Conservation (phyloP, 371 early-diverging fungal species). For the Zopfochytrium polystomum region DNA sequence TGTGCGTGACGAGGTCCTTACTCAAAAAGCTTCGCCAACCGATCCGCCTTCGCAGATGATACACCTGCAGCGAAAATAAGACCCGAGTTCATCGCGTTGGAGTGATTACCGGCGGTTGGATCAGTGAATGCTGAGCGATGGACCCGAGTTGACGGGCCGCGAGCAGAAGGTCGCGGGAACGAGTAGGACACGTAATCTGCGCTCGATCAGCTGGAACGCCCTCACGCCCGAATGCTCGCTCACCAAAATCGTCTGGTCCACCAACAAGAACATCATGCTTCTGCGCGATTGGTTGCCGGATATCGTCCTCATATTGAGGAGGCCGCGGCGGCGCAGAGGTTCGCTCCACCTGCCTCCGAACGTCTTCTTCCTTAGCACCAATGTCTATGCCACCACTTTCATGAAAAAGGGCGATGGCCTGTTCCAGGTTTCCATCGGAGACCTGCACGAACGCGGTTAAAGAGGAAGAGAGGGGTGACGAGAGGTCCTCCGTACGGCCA, state of each 20-base stretch:
- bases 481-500: too few relatives aligned
- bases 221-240: background rate
- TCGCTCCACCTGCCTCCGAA: too few relatives aligned
- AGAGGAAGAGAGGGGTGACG: too few relatives aligned
- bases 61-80: too few relatives aligned
- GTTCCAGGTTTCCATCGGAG: conserved; percentile 52
- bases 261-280: conserved; percentile 3
- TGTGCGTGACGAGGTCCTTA: too few relatives aligned
- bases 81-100: too few relatives aligned
- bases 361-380: conserved; percentile 21
- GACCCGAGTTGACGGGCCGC: background rate
- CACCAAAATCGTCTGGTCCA: background rate
- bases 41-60: conserved; percentile 7
- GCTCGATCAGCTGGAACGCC: background rate
- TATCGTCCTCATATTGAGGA: conserved; percentile 1
- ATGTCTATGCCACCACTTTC: conserved; percentile 60
- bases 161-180: background rate
- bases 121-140: background rate
- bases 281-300: conserved; percentile 1
- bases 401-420: conserved; percentile 62
- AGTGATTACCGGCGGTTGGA: background rate
- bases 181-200: background rate
- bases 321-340: too few relatives aligned
- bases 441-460: too few relatives aligned
- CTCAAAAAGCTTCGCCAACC: conserved; percentile 72